phyloP scores from a whole-genome alignment of 345 rosid genomes.

The Heritiera fomes region DNA sequence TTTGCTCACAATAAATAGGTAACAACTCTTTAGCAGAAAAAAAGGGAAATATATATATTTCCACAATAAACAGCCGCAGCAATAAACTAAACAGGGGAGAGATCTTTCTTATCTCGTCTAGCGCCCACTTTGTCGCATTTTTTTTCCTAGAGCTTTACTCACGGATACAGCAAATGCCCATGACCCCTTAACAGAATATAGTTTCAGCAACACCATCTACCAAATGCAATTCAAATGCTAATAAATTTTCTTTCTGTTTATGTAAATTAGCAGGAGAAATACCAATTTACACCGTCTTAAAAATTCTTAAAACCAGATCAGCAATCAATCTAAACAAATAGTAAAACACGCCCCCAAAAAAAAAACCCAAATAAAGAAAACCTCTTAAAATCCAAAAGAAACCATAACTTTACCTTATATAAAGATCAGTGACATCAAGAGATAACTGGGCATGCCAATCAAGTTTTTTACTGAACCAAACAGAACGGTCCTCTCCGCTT shows the following conservation, averaged over 20 bases:
- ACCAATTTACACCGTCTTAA: neutral
- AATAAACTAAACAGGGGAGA: neutral
- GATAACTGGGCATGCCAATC: constrained; percentile 91
- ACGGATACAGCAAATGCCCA: neutral
- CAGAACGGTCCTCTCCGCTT: constrained; percentile 72
- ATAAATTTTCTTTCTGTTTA: neutral
- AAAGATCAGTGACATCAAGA: constrained; percentile 85
- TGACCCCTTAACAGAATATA: neutral
- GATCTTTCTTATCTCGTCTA: neutral
- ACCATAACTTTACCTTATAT: constrained; percentile 55
- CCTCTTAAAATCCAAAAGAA: neutral
- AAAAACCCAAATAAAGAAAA: neutral
- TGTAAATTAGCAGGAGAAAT: neutral
- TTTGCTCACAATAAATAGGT: neutral
- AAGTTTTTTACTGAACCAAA: constrained; percentile 73
- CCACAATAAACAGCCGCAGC: neutral
- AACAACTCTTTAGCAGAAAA: too few relatives aligned
- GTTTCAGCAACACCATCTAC: neutral
- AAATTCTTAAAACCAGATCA: neutral
- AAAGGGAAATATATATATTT: too few relatives aligned
- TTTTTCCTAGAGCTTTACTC: neutral
- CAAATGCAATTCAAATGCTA: neutral
- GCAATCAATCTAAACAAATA: constrained; percentile 10
- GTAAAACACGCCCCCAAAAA: neutral
- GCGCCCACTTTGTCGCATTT: neutral